These are phyloP conservation scores for Trametes sp. DNA, from an alignment of 1,284 basidiomycete species.

Conservation along the genomic window DNA sequence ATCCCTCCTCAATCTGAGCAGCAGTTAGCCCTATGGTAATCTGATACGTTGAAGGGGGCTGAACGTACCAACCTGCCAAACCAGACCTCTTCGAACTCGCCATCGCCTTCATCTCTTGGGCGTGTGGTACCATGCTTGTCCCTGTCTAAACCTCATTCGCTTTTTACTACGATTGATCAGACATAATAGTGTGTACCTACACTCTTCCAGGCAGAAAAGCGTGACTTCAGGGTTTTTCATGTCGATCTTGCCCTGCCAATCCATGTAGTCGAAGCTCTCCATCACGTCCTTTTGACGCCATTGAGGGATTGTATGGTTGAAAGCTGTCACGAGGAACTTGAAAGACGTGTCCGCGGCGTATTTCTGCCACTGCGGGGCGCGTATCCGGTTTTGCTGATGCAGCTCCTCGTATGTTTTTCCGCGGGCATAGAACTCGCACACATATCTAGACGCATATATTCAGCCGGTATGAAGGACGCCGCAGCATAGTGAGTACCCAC, in stretches of 20 bases:
- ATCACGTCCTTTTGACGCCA: constrained; percentile 73
- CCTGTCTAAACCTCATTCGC: constrained; percentile 48
- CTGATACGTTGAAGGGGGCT: background rate
- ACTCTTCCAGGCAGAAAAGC: constrained; percentile 91
- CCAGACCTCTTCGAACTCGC: constrained; percentile 73
- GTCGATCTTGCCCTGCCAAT: constrained; percentile 82
- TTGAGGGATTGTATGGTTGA: constrained; percentile 79
- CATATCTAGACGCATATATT: constrained; percentile 59
- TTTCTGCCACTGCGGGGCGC: constrained; percentile 61
- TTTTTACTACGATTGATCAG: background rate
- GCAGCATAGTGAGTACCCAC: constrained; percentile 50
- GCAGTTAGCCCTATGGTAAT: background rate
- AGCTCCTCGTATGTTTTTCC: constrained; percentile 74
- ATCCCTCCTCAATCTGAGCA: constrained; percentile 74
- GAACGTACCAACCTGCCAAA: constrained; percentile 87
- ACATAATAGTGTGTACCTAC: constrained; percentile 51
- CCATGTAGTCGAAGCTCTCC: constrained; percentile 88
- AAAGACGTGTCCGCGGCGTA: constrained; percentile 77
- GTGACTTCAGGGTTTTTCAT: constrained; percentile 85
- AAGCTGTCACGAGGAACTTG: constrained; percentile 81
- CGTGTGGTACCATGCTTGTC: constrained; percentile 54
- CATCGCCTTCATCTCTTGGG: constrained; percentile 67
- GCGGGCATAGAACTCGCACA: constrained; percentile 80
- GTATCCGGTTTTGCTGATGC: constrained; percentile 63
- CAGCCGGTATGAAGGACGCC: constrained; percentile 21